phyloP scores from a whole-genome alignment of 257 asterid species.

The Oldenlandia corymbosa region DNA sequence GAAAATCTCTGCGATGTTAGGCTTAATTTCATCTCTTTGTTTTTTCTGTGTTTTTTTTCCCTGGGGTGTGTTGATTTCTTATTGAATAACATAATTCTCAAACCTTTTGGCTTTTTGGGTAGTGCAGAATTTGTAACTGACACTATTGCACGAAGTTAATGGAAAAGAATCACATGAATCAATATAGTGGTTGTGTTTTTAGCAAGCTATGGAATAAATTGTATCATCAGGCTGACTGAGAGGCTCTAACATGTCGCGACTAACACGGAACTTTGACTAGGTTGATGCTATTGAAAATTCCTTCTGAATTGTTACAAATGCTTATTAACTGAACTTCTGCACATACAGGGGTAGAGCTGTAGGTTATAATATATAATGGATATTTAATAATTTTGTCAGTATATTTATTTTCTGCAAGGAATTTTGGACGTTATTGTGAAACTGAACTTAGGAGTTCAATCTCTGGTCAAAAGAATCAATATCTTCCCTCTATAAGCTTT shows the following conservation, averaged over 20 bases:
- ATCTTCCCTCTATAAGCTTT: constrained; percentile 1
- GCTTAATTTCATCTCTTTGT: not conserved
- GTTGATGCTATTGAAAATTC: not conserved
- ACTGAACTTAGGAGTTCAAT: not conserved
- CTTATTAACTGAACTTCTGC: not conserved
- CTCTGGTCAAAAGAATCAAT: not conserved
- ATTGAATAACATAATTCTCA: not conserved
- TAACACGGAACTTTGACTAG: too few relatives aligned
- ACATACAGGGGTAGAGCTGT: not conserved
- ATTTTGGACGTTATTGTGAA: not conserved
- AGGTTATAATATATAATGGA: not conserved
- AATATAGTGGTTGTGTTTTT: not conserved
- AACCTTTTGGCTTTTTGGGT: not conserved
- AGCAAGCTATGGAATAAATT: too few relatives aligned
- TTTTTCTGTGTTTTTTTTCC: not conserved
- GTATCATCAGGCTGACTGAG: not conserved
- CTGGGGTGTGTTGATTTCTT: not conserved
- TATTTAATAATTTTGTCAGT: not conserved
- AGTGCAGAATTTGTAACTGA: not conserved
- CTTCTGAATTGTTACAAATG: not conserved
- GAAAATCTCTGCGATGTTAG: not conserved
- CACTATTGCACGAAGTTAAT: not conserved
- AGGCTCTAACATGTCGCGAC: not conserved
- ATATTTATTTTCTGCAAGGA: not conserved
- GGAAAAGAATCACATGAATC: not conserved